Evolutionary conservation across 2,329 filamentous ascomycete species (phyloP).

Genomic region (Didymellaceae sp.): DNA sequence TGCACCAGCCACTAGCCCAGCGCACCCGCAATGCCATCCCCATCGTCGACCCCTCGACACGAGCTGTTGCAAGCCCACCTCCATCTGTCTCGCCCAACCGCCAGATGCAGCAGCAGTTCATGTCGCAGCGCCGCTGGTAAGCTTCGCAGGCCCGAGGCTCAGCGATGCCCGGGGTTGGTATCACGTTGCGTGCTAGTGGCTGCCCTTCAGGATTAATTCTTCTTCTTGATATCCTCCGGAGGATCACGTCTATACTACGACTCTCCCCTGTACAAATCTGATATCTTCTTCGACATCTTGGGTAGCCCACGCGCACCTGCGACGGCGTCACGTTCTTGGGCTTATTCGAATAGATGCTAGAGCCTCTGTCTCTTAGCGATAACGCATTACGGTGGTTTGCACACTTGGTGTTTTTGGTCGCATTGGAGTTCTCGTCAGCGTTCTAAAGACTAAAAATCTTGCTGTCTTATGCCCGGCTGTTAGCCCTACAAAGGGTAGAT

Average conservation of each 20-base stretch:
- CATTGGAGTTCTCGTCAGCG: conserved; percentile 45
- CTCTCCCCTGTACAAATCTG: conserved; percentile 52
- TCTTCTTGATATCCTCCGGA: conserved; percentile 49
- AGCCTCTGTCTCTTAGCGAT: conserved; percentile 48
- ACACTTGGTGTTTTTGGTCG: conserved; percentile 49
- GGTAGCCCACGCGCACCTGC: conserved; percentile 50
- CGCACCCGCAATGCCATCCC: conserved; percentile 94
- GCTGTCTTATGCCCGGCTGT: conserved; percentile 40
- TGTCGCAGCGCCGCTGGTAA: conserved; percentile 56
- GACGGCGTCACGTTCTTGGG: conserved; percentile 49
- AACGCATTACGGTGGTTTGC: conserved; percentile 51
- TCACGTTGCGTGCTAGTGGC: conserved; percentile 51
- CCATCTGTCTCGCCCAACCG: conserved; percentile 71
- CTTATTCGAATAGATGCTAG: conserved; percentile 49
- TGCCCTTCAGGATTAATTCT: conserved; percentile 47
- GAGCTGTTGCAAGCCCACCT: conserved; percentile 88
- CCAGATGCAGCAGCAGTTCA: conserved; percentile 64
- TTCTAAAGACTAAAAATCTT: conserved; percentile 46
- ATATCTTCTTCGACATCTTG: conserved; percentile 50
- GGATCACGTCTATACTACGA: conserved; percentile 50
- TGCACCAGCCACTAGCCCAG: conserved; percentile 89
- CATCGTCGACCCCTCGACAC: conserved; percentile 94
- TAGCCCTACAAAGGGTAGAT: conserved; percentile 48
- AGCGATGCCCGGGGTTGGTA: conserved; percentile 40
- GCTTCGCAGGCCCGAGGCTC: conserved; percentile 42